Evolutionary conservation across 1,139 yeast species (phyloP).

Genomic region (Pichia terricola): DNA sequence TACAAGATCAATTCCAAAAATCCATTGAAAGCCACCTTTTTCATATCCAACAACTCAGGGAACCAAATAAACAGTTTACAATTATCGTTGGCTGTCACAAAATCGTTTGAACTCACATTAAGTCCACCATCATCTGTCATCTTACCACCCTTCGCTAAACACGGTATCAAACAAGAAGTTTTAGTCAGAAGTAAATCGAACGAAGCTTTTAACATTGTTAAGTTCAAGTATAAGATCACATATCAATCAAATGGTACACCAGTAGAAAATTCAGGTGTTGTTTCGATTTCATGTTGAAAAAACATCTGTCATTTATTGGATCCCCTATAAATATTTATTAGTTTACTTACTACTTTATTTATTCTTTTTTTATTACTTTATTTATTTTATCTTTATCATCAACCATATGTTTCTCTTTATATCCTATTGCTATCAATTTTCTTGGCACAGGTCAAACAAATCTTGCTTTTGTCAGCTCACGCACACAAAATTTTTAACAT

Average conservation of each 20-base stretch:
- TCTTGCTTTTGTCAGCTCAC: too few relatives aligned
- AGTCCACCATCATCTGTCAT: conserved; percentile 58
- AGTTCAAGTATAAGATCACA: conserved; percentile 74
- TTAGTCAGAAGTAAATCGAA: conserved; percentile 43
- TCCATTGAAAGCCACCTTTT: conserved; percentile 33
- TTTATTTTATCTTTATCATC: too few relatives aligned
- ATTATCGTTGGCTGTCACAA: conserved; percentile 79
- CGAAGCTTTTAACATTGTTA: conserved; percentile 36
- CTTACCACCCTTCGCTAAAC: conserved; percentile 40
- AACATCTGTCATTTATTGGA: too few relatives aligned
- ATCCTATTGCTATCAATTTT: too few relatives aligned
- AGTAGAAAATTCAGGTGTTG: conserved; percentile 51
- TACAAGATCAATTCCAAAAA: conserved; percentile 34
- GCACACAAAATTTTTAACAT: too few relatives aligned
- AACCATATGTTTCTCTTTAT: too few relatives aligned
- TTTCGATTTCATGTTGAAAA: conserved; percentile 15
- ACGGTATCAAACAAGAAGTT: conserved; percentile 53
- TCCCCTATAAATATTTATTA: background rate
- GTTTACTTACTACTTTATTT: background rate
- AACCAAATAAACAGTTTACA: conserved; percentile 45
- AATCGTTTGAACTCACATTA: conserved; percentile 53
- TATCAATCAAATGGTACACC: conserved; percentile 40
- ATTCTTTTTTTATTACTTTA: background rate
- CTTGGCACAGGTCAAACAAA: too few relatives aligned
- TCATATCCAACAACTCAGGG: conserved; percentile 37